These are phyloP conservation scores for Boletus pseudo-olivaceus DNA, from an alignment of 768 basidiomycete species.

Conservation along the genomic window DNA sequence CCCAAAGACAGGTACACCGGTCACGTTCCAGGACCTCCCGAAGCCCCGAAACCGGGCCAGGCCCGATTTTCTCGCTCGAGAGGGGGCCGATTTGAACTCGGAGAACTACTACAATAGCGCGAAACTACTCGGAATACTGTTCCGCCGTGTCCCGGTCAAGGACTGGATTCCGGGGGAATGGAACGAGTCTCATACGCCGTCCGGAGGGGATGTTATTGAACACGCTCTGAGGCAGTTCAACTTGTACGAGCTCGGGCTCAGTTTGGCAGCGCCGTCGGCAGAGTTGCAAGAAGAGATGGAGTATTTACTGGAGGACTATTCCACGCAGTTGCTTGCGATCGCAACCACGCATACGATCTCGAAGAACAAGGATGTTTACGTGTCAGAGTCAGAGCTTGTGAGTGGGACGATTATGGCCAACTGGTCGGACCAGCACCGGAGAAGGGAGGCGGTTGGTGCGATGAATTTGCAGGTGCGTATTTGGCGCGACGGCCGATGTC, in stretches of 20 bases:
- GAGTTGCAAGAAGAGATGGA: slow-evolving; percentile 38
- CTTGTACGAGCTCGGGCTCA: slow-evolving; percentile 34
- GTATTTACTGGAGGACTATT: slow-evolving; percentile 35
- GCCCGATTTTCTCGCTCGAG: slow-evolving; percentile 46
- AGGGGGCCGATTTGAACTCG: slow-evolving; percentile 29
- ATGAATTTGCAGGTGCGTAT: slow-evolving; percentile 44
- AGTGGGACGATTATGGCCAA: slow-evolving; percentile 45
- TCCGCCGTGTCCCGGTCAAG: slow-evolving; percentile 40
- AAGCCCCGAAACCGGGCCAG: slow-evolving; percentile 18
- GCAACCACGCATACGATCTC: slow-evolving; percentile 36
- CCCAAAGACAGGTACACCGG: slow-evolving; percentile 43
- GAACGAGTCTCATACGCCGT: slow-evolving; percentile 18
- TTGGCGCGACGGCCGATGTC: background rate
- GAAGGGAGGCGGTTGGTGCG: slow-evolving; percentile 37
- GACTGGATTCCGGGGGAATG: slow-evolving; percentile 30
- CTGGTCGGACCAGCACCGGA: slow-evolving; percentile 40
- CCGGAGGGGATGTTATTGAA: slow-evolving; percentile 26
- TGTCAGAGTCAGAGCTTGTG: slow-evolving; percentile 42
- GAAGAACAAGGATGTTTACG: slow-evolving; percentile 32
- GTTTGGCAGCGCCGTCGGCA: slow-evolving; percentile 17
- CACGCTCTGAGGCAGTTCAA: slow-evolving; percentile 22
- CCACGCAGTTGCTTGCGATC: slow-evolving; percentile 32
- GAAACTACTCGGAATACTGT: slow-evolving; percentile 44
- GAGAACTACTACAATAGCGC: slow-evolving; percentile 37
- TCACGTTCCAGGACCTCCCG: slow-evolving; percentile 35